Base-by-base conservation (phyloP, 345 rosid species). In the Microcos paniculata region DNA sequence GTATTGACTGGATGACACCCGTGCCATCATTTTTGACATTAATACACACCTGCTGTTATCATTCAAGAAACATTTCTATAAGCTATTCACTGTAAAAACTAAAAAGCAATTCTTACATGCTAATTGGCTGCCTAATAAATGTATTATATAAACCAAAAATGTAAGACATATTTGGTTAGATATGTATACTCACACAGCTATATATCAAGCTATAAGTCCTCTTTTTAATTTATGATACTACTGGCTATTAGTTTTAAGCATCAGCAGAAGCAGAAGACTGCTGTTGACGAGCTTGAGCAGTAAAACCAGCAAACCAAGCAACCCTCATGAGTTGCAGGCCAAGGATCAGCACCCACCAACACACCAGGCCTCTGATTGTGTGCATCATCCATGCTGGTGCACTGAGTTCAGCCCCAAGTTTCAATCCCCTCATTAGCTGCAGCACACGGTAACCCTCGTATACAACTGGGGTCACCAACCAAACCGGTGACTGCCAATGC, bases 311-410 rank as follows among this genome's bases (percentile, higher is more conserved):
- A 80, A 90, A 93, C 99, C 99, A 95, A 86, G 97, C 94, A 75
- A 93, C 94, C 77, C 99, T 87, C 98, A 95, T 93, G 70, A 94
- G 92, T 80, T 94, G 98, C 80, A 94, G 79, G 16, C 95, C 94
- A 56, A 94, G 92, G 57, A 93, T 89, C 82, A 95, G 75, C 58
- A 93, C 88, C 99, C 98, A 95, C 94, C 98, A 93, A 81, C 91
- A 95, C 16, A 93, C 96, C 56, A 93, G 85, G 53, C 94, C 96
- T 82, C 89, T 92, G 65, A 93, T 74, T 51, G 87, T 88, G 77
- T 93, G 90, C 88, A 95, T 62, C 80, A 85, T 86, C 98, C 99
- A 93, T 18, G 79, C 86, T 12, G 98, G 96, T 12, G 96, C 89
- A 24, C 71, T 86, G 23, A 95, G 84, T 83, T 95, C 97, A 38